Conservation (phyloP, 1,139 yeast genomes). For the Magnusiomyces magnusii region DNA sequence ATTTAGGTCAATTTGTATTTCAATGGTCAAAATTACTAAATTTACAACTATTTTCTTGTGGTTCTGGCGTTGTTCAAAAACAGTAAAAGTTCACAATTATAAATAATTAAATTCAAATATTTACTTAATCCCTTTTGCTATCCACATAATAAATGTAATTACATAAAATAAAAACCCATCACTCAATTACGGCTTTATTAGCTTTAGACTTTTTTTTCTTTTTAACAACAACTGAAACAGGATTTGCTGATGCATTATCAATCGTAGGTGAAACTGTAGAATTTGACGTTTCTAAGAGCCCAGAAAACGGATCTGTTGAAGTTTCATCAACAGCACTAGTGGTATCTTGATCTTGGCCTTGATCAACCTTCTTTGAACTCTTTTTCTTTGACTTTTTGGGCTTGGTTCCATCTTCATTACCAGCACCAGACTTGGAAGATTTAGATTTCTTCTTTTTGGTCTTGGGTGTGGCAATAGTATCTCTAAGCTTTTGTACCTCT, state of each 20-base stretch:
- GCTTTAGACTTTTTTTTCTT: neutral
- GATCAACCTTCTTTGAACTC: conserved; percentile 14
- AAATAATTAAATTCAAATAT: no score
- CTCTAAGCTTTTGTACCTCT: conserved; percentile 24
- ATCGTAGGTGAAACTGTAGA: neutral
- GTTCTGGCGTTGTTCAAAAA: no score
- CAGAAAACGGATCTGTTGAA: neutral
- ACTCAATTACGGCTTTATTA: neutral
- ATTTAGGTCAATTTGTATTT: no score
- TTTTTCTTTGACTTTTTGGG: neutral
- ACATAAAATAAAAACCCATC: neutral
- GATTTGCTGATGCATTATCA: neutral
- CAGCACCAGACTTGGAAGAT: neutral
- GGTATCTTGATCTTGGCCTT: conserved; percentile 12
- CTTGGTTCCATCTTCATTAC: no score
- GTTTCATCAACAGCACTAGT: neutral
- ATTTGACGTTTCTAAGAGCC: neutral
- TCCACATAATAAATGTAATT: neutral
- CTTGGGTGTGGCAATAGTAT: conserved; percentile 15
- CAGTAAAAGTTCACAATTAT: no score
- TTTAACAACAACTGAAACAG: neutral
- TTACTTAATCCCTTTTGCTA: neutral
- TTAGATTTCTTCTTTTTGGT: neutral
- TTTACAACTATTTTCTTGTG: no score
- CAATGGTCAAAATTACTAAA: no score